phyloP scores from a whole-genome alignment of 257 asterid species.

The Craterostigma plantagineum region DNA sequence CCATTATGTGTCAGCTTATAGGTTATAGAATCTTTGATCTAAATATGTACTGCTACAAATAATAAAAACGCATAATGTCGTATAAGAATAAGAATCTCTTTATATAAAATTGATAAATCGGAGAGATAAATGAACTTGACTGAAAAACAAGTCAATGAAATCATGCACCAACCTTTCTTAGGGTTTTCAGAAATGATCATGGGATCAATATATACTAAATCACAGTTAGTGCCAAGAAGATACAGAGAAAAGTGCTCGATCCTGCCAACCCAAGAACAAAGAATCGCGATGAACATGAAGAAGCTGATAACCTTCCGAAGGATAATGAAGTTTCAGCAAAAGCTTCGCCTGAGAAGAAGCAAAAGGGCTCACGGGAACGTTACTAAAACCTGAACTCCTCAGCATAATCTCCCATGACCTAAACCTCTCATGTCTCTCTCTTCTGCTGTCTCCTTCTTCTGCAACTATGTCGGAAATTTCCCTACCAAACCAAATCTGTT shows the following conservation, averaged over 20 bases:
- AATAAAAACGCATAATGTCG: too few relatives aligned
- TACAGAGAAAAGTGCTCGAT: slow-evolving; percentile 78
- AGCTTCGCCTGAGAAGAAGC: slow-evolving; percentile 87
- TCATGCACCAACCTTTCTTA: too few relatives aligned
- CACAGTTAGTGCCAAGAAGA: slow-evolving; percentile 89
- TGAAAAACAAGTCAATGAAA: too few relatives aligned
- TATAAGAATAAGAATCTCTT: too few relatives aligned
- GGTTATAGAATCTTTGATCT: too few relatives aligned
- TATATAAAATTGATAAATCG: too few relatives aligned
- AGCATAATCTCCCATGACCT: slow-evolving; percentile 67
- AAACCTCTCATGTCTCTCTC: slow-evolving; percentile 65
- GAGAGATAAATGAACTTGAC: too few relatives aligned
- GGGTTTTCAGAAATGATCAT: too few relatives aligned
- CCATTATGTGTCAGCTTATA: too few relatives aligned
- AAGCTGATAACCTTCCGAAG: slow-evolving; percentile 89
- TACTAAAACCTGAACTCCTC: slow-evolving; percentile 44
- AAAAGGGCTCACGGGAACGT: slow-evolving; percentile 50
- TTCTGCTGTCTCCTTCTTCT: slow-evolving; percentile 39
- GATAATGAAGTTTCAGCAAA: slow-evolving; percentile 73
- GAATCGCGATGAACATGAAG: slow-evolving; percentile 28
- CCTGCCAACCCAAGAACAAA: slow-evolving; percentile 93
- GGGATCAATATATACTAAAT: too few relatives aligned
- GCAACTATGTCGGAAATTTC: slow-evolving; percentile 69
- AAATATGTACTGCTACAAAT: too few relatives aligned
- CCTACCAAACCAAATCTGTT: slow-evolving; percentile 69